Evolutionary conservation across 2,329 filamentous ascomycete species (phyloP), one percentile per base, ranked within the genome.

Genomic region (Penicillium sp.): DNA sequence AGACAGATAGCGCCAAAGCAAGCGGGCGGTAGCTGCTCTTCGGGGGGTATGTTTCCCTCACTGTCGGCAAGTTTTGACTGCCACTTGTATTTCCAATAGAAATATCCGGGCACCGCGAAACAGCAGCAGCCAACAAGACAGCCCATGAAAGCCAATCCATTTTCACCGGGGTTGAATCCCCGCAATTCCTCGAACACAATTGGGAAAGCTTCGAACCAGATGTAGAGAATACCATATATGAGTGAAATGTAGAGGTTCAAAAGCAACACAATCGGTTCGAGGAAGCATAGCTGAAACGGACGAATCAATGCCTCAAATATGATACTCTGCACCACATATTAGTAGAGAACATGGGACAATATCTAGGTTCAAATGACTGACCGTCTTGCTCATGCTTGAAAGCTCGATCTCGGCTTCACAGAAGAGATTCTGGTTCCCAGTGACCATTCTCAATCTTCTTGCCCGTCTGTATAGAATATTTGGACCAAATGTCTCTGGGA

Each of bases 21-120:
- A 0, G 90, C 78, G 69, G 83, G 85, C 76, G 81, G 83, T 1
- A 90, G 79, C 3, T 87, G 83, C 16, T 36, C 38, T n/a, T 65
- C 65, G 0, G 63, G 63, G 0, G 56, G 24, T 18, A 67, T 54
- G 21, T 59, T 65, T 72, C 56, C 59, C 13, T 62, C 39, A 3
- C 21, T 13, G 36, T 61, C 57, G 21, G 58, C 55, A 22, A 58
- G 16, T 1, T 34, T 31, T 8, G 55, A 47, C 16, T 67, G 63
- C 29, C 56, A 64, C 14, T 55, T 55, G 4, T 45, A 63, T 53
- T 64, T 65, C 63, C 60, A 66, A 43, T 38, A 69, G 63, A 77
- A 75, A 61, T 75, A 77, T 5, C 67, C 70, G 1, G 72, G 71
- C 7, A 78, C 68, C 14, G 69, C 59, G 22, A 75, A 31, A 46